Base-by-base conservation (phyloP, 176 grass and related monocot genomes). In the Zoysia pacifica region DNA sequence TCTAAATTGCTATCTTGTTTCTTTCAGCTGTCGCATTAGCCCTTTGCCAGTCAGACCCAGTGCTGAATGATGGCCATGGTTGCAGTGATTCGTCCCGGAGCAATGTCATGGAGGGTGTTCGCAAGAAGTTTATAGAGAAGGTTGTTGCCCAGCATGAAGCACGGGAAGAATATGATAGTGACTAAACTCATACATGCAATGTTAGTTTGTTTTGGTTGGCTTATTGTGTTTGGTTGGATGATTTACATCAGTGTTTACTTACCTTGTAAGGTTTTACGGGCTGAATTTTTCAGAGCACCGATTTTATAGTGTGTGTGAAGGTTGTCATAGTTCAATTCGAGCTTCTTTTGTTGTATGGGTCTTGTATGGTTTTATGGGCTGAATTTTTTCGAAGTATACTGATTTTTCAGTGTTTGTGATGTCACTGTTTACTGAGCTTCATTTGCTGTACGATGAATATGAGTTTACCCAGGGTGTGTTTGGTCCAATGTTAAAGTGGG, bases 71-170 rank as follows among this genome's bases (percentile, higher is more conserved):
- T 93, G 93, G 97, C 41, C 86, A 91, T 12, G 48, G 83, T 40
- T 79, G 81, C 16, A 75, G 63, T 4, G 85, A 92, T 91, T 78
- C 91, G 76, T 97, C 95, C 1, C 83, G 77, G 64, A 60, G 93
- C 73, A 86, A 85, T 54, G 93, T 99, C 67, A 90, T 96, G 20
- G 89, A 93, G 79, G 90, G 90, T 10, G 90, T 99, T 73, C 92
- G 90, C 41, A 93, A 84, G 58, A 99, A 89, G 73, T 96, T 99
- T 39, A 96, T 99, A 18, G 97, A 99, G 88, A 99, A 95, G 83
- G 75, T 96, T 59, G 88, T 99, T 6, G 78, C 86, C 48, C 87
- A 91, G 74, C 93, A 90, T 79, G 90, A 95, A 84, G 82, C 87
- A 39, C 79, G 80, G 11, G 97, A 95, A 38, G 82, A 90, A 14